Evolutionary conservation across 257 asterid genomes (phyloP), one percentile per base, ranked within the genome.

Genomic region (Lycium barbarum): DNA sequence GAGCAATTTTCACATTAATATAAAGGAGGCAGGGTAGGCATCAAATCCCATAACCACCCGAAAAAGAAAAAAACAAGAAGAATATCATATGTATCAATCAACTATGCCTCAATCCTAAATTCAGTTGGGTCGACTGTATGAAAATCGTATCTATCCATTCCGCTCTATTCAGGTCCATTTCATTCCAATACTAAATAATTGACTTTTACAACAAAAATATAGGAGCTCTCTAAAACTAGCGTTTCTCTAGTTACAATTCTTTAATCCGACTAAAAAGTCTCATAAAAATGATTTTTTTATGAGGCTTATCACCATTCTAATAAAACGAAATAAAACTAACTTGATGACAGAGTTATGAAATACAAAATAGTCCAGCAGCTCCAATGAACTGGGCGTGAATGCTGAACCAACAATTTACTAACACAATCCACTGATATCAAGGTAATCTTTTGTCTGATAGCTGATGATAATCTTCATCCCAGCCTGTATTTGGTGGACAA

Each of bases 161-260:
- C 36, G 3, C 81, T 20, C 36, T 72, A 72, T 49, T 47, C 61
- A 20, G 20, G 20, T 74, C 43, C 43, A 74, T 74, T 49, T 74
- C 81, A 49, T 49, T 51, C 62, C 7, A 73, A 73, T 20, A 47
- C 81, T n/a, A 73, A 73, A 73, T 47, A 73, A 74, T 22, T 74
- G 61, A 74, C 61, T 12, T 74, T 49, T 49, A 17, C 81, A 1
- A 53, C 45, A 74, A 20, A 59, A 15, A 49, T 47, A 47, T 74
- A 74, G 22, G 81, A 74, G 43, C 20, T 49, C 35, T 63, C 62
- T 12, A 49, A 71, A 74, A 49, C 81, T 49, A 49, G 81, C 57
- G 12, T 4, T 74, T 74, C 22, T 14, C 43, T 49, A 53, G 49
- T 74, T 73, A 40, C 45, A 49, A 49, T 43, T 22, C 62, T 22